Evolutionary conservation across 495 filamentous ascomycete genomes (phyloP).

Genomic region (Gamarada debralockiae): DNA sequence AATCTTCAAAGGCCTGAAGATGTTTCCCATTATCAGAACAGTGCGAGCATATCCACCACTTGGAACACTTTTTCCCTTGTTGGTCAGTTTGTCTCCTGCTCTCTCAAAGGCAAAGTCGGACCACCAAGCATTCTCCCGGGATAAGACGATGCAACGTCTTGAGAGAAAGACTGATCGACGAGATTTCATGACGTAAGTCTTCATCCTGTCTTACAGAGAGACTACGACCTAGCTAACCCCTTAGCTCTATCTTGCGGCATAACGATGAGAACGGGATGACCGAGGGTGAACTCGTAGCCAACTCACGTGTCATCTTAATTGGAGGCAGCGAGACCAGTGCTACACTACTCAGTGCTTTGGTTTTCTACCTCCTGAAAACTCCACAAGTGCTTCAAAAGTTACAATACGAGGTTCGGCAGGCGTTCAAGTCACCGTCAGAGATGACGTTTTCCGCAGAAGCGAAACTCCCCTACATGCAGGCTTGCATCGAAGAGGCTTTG

Average conservation of each 20-base stretch:
- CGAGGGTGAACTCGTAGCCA: slow-evolving; percentile 3
- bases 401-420: slow-evolving; percentile 42
- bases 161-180: no score
- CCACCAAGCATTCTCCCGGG: not conserved
- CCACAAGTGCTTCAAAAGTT: slow-evolving; percentile 40
- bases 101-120: not conserved
- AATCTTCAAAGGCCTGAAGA: slow-evolving; percentile 28
- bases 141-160: no score
- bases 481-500: not conserved
- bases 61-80: not conserved
- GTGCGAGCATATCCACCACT: no score
- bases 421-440: slow-evolving; percentile 46
- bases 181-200: slow-evolving; percentile 12
- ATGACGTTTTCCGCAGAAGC: slow-evolving; percentile 36
- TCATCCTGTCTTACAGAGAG: no score
- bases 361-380: slow-evolving; percentile 40
- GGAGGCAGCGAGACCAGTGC: slow-evolving; percentile 53
- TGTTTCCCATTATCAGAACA: no score
- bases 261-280: not conserved
- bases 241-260: slow-evolving; percentile 5
- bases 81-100: not conserved
- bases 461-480: not conserved
- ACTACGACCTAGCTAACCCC: not conserved
- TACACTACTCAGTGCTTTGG: slow-evolving; percentile 46
- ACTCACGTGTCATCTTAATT: slow-evolving; percentile 3